Conservation (phyloP, 2,329 filamentous ascomycete genomes). For the Aspergillus eucalypticola region DNA sequence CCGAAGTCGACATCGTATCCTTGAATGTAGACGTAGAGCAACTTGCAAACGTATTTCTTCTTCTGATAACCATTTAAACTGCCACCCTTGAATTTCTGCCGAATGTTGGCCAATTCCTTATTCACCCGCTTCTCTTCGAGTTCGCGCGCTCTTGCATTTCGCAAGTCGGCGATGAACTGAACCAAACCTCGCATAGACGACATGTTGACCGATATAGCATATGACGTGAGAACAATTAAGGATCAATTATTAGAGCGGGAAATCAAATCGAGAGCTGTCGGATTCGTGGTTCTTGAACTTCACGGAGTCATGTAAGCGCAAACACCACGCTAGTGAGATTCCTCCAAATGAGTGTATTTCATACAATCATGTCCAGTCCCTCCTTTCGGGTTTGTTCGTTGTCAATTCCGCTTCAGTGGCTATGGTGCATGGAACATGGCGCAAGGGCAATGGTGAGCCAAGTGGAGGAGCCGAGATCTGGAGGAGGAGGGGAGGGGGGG, state of each 20-base stretch:
- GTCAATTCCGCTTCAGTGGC: slow-evolving; percentile 1
- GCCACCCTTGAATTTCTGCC: slow-evolving; percentile 97
- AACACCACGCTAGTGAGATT: slow-evolving; percentile 1
- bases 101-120: slow-evolving; percentile 97
- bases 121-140: slow-evolving; percentile 99
- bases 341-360: slow-evolving; percentile 18
- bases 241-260: not conserved
- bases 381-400: not conserved
- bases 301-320: not conserved
- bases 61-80: slow-evolving; percentile 95
- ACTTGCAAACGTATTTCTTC: slow-evolving; percentile 99
- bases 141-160: slow-evolving; percentile 92
- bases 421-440: slow-evolving; percentile 30
- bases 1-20: slow-evolving; percentile 99
- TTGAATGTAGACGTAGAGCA: slow-evolving; percentile 98
- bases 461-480: slow-evolving; percentile 9
- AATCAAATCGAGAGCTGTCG: not conserved
- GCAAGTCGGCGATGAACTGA: slow-evolving; percentile 95
- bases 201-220: slow-evolving; percentile 29
- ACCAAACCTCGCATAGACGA: slow-evolving; percentile 71
- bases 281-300: not conserved
- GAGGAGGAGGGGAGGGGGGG: not conserved
- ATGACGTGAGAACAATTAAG: not conserved
- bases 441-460: slow-evolving; percentile 13
- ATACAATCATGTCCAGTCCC: slow-evolving; percentile 34